These are phyloP conservation scores for Symbiodinium natans DNA, from an alignment of 73 alveolate species.

Conservation along the genomic window DNA sequence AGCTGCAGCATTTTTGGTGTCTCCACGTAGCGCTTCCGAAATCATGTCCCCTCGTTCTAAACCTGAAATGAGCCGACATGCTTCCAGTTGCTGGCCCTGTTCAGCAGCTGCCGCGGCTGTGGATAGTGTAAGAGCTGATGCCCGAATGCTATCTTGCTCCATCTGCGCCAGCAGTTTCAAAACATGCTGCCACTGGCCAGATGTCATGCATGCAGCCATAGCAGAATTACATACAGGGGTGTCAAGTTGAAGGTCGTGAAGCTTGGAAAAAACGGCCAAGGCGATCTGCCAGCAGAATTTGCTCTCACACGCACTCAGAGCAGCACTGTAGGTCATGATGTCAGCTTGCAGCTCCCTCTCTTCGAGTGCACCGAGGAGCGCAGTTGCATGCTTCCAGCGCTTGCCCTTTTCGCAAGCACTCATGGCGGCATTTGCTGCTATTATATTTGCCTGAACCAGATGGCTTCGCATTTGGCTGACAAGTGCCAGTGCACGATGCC, in stretches of 20 bases:
- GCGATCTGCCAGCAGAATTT: background rate
- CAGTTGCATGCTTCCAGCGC: background rate
- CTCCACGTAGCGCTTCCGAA: background rate
- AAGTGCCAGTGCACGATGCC: constrained; percentile 7
- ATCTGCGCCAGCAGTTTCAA: background rate
- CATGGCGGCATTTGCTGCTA: constrained; percentile 3
- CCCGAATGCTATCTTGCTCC: background rate
- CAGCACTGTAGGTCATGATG: background rate
- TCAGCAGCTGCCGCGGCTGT: constrained; percentile 8
- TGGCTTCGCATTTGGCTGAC: background rate
- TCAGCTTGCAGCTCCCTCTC: background rate
- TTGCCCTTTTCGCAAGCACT: constrained; percentile 13
- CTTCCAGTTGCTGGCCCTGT: constrained; percentile 19
- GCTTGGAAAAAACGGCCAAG: background rate
- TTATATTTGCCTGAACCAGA: background rate
- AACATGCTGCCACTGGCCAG: constrained; percentile 30
- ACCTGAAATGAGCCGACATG: background rate
- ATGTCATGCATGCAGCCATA: background rate
- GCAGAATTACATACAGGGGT: background rate
- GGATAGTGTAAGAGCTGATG: background rate
- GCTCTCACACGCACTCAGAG: constrained; percentile 20
- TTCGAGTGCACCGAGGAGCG: background rate
- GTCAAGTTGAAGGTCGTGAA: background rate
- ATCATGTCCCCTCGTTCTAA: background rate
- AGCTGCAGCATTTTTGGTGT: background rate